A percentile compares a stretch with the other conserved stretches of the same genome.
phyloP scores from a whole-genome alignment of 2,329 filamentous ascomycete species.

The Gyromitra esculenta region DNA sequence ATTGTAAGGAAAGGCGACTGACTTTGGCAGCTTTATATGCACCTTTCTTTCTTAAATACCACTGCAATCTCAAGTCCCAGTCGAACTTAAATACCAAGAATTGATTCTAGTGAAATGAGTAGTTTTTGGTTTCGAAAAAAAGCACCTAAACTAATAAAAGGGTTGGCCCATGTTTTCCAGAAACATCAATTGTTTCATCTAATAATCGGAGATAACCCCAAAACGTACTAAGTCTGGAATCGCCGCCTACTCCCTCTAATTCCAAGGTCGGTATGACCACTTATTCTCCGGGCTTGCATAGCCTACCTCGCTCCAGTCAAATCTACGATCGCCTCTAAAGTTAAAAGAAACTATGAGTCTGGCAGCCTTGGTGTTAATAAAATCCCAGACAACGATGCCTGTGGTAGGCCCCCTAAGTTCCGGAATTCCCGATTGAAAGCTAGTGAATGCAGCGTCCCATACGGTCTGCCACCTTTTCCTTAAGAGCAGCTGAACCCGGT shows the following conservation, averaged over 20 bases:
- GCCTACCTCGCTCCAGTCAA: constrained; percentile 41
- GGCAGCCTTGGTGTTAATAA: constrained; percentile 39
- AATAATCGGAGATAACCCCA: not conserved
- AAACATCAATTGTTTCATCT: too few species aligned
- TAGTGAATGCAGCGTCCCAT: constrained; percentile 36
- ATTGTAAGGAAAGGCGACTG: not conserved
- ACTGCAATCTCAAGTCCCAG: not conserved
- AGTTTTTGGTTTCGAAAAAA: not conserved
- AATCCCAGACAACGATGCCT: constrained; percentile 44
- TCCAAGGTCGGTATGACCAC: constrained; percentile 39
- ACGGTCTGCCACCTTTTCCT: constrained; percentile 35
- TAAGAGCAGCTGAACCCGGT: constrained; percentile 24
- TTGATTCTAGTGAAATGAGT: too few species aligned
- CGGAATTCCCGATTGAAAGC: constrained; percentile 17
- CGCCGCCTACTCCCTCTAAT: constrained; percentile 10
- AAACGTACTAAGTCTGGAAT: not conserved
- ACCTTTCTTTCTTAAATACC: constrained; percentile 1
- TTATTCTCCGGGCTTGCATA: constrained; percentile 16
- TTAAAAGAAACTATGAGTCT: constrained; percentile 45
- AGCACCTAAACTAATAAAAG: not conserved
- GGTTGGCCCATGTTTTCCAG: not conserved
- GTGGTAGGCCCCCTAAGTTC: constrained; percentile 30
- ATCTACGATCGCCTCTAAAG: constrained; percentile 33
- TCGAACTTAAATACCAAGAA: not conserved
- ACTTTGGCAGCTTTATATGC: not conserved